Percentiles rank a stretch among this genome's conserved stretches.
phyloP scores from a whole-genome alignment of 768 basidiomycete genomes.

The Hortiboletus campestris region DNA sequence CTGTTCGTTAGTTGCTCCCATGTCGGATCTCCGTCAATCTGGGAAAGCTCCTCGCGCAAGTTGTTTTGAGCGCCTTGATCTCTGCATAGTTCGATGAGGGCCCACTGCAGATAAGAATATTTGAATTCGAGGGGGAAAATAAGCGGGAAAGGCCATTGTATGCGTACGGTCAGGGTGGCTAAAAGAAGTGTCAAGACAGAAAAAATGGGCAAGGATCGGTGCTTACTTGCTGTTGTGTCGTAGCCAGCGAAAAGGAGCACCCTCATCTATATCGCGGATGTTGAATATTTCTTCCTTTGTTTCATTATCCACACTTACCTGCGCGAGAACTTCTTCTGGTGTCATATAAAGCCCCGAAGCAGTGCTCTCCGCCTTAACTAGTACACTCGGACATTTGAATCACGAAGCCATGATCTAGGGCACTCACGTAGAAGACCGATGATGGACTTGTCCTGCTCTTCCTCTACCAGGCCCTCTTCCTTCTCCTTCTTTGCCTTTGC shows the following conservation, averaged over 20 bases:
- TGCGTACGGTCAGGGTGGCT: constrained; percentile 27
- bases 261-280: constrained; percentile 28
- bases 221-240: constrained; percentile 40
- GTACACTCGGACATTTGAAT: neutral
- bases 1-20: constrained; percentile 48
- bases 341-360: constrained; percentile 34
- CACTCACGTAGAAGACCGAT: constrained; percentile 38
- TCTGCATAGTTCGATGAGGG: constrained; percentile 51
- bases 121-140: neutral
- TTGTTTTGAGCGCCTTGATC: constrained; percentile 44
- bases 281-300: neutral
- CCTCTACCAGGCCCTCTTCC: constrained; percentile 24
- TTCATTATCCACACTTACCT: too few species aligned
- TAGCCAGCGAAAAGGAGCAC: constrained; percentile 41
- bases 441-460: constrained; percentile 35
- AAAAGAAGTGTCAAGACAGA: neutral
- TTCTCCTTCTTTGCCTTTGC: too few species aligned
- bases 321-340: constrained; percentile 40
- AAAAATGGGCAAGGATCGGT: neutral
- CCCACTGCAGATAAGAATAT: constrained; percentile 37
- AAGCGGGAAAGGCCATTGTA: neutral
- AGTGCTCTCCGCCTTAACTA: constrained; percentile 39
- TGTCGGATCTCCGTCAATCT: constrained; percentile 44
- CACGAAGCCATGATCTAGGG: neutral
- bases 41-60: constrained; percentile 50